Evolutionary conservation across 371 early-diverging fungal species (phyloP), one percentile per base, ranked within the genome.

Genomic region (Rhizopus sp.): DNA sequence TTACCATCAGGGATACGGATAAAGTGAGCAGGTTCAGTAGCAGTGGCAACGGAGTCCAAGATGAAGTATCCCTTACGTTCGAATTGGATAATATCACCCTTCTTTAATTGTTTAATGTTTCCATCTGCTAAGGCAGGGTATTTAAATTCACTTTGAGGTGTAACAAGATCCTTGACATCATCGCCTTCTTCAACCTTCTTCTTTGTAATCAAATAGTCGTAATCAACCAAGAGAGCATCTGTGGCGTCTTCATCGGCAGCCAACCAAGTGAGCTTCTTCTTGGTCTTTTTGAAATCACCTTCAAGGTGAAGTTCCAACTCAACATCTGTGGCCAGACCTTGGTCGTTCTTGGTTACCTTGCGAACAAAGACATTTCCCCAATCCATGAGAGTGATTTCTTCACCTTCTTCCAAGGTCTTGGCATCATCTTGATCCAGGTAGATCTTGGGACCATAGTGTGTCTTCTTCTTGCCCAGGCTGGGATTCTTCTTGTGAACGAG

Each of bases 201-300:
- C 90, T 98, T 97, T 57, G 92, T 97, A 68, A 98, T 95, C 71
- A 98, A 74, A 69, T 94, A 97, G 74, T 98, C 98, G 66, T 93
- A 95, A 79, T 97, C 95, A 65, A 87, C 64, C 56, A 98, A 77
- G 58, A 86, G 68, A 40, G 91, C 83, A 59, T 88, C 69, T 50
- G 81, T 76, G 10, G 87, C 72, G 13, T 84, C 75, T 30, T 80
- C 71, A 35, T 81, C 79, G 49, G 81, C 79, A 13, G 89, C 80
- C 58, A 99, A 84, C 99, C 99, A 99, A 2, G 99, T 97, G 53
- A 99, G 75, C 90, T 99, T 99, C 87, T 97, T 96, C 84, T 97
- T 96, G 58, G 99, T 99, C 77, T 92, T 90, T 75, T 98, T 99
- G 70, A 96, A 95, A 70, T 99, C 98, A 61, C 99, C 99, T 38